Percentiles rank a stretch among this genome's conserved stretches.
These are phyloP conservation scores for Cryptococcus depauperatus DNA, from an alignment of 1,284 basidiomycete species.

Conservation along the genomic window DNA sequence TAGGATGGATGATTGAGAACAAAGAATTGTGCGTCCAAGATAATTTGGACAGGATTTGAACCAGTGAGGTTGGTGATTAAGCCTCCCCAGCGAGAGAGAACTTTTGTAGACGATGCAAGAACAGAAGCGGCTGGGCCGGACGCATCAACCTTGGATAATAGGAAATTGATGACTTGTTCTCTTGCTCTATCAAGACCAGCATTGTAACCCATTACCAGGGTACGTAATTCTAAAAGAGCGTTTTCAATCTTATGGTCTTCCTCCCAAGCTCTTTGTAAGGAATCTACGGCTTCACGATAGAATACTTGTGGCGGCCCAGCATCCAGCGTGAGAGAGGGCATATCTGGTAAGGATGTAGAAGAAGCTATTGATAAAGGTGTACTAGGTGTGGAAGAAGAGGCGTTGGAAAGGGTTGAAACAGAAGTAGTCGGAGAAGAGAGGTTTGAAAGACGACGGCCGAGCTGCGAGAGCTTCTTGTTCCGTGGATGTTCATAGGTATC, in stretches of 20 bases:
- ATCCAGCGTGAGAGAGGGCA: conserved; percentile 21
- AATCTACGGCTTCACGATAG: conserved; percentile 33
- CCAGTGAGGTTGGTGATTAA: conserved; percentile 27
- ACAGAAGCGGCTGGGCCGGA: conserved; percentile 21
- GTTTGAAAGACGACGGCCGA: conserved; percentile 38
- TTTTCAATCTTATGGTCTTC: conserved; percentile 42
- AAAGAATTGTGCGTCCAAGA: conserved; percentile 22
- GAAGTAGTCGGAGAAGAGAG: conserved; percentile 28
- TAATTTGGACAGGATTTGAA: conserved; percentile 27
- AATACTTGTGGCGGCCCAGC: conserved; percentile 31
- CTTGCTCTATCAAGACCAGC: conserved; percentile 41
- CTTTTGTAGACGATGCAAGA: conserved; percentile 17
- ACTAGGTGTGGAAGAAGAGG: conserved; percentile 31
- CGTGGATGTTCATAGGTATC: conserved; percentile 45
- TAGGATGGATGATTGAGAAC: conserved; percentile 21
- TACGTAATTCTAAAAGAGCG: conserved; percentile 41
- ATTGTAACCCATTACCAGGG: conserved; percentile 43
- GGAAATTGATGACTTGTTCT: conserved; percentile 39
- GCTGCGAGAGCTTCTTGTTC: conserved; percentile 42
- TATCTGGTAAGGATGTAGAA: conserved; percentile 21
- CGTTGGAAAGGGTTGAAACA: conserved; percentile 41
- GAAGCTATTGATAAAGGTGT: conserved; percentile 23
- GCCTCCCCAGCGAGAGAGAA: conserved; percentile 39
- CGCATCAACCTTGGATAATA: conserved; percentile 32
- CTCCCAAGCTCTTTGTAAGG: conserved; percentile 40